Percentiles rank a stretch among this genome's conserved stretches.
These are phyloP conservation scores for Aphanoascus verrucosus DNA, from an alignment of 2,329 filamentous ascomycete genomes.

Conservation along the genomic window DNA sequence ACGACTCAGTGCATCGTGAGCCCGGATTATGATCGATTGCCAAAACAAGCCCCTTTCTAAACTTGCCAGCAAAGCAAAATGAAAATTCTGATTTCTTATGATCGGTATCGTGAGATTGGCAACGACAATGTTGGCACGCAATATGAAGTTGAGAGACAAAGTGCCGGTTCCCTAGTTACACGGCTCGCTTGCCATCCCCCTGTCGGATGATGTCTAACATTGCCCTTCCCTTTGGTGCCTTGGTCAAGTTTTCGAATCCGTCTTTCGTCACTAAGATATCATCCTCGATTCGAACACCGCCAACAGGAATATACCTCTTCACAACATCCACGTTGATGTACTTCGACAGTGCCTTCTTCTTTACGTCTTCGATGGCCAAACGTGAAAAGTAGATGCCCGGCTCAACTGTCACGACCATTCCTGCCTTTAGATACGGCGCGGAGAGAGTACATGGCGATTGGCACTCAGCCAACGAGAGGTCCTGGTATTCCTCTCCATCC, in stretches of 20 bases:
- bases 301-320: slow-evolving; percentile 32
- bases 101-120: neutral
- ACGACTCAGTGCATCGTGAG: no score
- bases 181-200: neutral
- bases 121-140: no score
- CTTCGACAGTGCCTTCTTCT: slow-evolving; percentile 23
- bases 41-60: neutral
- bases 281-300: slow-evolving; percentile 39
- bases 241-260: slow-evolving; percentile 63
- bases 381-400: slow-evolving; percentile 41
- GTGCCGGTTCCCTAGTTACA: no score
- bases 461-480: slow-evolving; percentile 37
- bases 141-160: no score
- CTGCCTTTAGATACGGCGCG: slow-evolving; percentile 36
- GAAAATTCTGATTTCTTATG: neutral
- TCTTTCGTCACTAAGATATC: slow-evolving; percentile 61
- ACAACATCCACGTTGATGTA: slow-evolving; percentile 34
- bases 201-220: slow-evolving; percentile 33
- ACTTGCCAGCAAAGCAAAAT: neutral
- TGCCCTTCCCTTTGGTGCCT: slow-evolving; percentile 56
- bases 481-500: slow-evolving; percentile 55
- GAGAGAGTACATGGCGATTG: slow-evolving; percentile 26
- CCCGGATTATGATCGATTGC: no score
- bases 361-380: slow-evolving; percentile 29
- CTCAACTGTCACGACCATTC: slow-evolving; percentile 48